Evolutionary conservation across 2,329 filamentous ascomycete genomes (phyloP), one percentile per base, ranked within the genome.

Genomic region (Raffaelea deltoideospora): DNA sequence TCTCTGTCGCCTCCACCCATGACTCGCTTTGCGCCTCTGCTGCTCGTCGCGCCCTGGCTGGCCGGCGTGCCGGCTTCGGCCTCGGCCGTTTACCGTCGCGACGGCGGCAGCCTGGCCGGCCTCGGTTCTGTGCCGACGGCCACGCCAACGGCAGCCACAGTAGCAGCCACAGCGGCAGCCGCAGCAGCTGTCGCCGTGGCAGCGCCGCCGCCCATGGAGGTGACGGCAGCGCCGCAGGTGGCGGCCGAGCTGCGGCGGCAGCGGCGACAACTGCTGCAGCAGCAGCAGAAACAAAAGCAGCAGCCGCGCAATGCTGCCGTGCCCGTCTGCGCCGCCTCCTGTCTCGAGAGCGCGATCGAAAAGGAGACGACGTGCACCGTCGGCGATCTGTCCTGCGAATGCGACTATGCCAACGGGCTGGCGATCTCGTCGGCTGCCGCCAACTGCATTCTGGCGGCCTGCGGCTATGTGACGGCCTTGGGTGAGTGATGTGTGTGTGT

Each of bases 381-480:
- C 15, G 27, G 13, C 26, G 43, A 45, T 22, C n/a, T 32, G 14
- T 33, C 21, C 11, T 45, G 43, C 33, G 39, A 30, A 34, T 45
- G 43, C 37, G 8, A 31, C 26, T n/a, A 14, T 24, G 27, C 13
- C 21, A 44, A 42, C 11, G 40, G 26, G 1, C 4, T 31, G 15
- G 33, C 27, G 19, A 40, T 44, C 19, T 19, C 31, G 27, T 17
- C 24, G 14, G 38, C 15, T 4, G 38, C 43, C 6, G n/a, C 19
- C 6, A 3, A 10, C 21, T 44, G 43, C 13, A 35, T 44, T n/a
- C 4, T 37, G 3, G 6, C 19, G 10, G 35, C 27, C 19, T 44
- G 43, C 19, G 43, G 43, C 13, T 43, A 38, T 11, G 3, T 35
- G 11, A 30, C 33, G 7, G 40, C 38, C 8, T 20, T 26, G 3